Evolutionary conservation across 129 eudicot genomes (phyloP).

Genomic region (Ambrosia artemisiifolia): DNA sequence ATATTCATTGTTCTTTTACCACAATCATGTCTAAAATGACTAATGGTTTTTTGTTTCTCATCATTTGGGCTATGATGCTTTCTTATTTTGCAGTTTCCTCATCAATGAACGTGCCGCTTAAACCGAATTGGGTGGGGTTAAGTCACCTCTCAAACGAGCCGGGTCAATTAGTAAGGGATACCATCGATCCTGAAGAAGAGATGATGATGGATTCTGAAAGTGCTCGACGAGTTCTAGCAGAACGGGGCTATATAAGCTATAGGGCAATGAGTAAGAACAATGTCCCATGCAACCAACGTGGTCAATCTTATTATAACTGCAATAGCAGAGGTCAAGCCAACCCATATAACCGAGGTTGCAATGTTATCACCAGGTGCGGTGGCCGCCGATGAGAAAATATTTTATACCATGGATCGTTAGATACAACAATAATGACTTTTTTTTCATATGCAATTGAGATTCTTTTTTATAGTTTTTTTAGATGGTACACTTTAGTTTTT

Average conservation of each 20-base stretch:
- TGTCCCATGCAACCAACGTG: conserved; percentile 47
- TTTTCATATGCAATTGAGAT: neutral
- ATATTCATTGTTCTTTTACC: neutral
- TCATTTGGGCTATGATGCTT: conserved; percentile 26
- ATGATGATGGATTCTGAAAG: conserved; percentile 27
- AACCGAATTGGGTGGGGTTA: conserved; percentile 1
- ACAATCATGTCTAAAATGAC: conserved; percentile 25
- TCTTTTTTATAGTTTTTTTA: neutral
- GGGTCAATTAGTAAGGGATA: conserved; percentile 33
- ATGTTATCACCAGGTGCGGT: conserved; percentile 38
- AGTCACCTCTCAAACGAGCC: neutral
- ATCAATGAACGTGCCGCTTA: conserved; percentile 8
- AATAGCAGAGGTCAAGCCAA: conserved; percentile 29
- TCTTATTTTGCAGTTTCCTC: conserved; percentile 24
- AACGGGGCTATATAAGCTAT: conserved; percentile 38
- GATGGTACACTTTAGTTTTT: neutral
- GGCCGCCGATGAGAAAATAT: conserved; percentile 22
- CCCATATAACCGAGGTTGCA: conserved; percentile 49
- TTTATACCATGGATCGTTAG: neutral
- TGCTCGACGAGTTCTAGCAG: conserved; percentile 26
- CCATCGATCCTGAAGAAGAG: conserved; percentile 19
- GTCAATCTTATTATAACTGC: conserved; percentile 52
- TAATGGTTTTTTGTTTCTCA: conserved; percentile 6
- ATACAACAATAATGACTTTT: neutral
- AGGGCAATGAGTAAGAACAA: conserved; percentile 40